Evolutionary conservation across 148 eudicot genomes (phyloP).

Genomic region (Vaccinium vitisidaea): DNA sequence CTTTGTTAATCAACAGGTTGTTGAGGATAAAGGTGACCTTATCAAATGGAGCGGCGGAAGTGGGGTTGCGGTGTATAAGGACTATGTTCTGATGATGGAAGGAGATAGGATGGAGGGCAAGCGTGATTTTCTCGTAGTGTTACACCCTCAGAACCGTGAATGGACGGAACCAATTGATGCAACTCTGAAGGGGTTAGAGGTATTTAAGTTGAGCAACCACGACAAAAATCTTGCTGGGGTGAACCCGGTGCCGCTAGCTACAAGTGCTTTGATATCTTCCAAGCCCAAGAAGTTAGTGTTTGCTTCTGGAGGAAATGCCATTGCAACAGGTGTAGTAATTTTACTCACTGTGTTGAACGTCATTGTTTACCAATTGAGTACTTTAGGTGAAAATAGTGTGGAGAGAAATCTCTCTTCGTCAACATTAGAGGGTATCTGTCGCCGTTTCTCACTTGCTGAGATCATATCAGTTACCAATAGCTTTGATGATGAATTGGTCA

Average conservation of each 20-base stretch:
- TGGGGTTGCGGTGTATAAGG: conserved; percentile 17
- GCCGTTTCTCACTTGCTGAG: conserved; percentile 20
- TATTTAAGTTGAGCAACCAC: conserved; percentile 31
- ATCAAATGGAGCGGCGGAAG: conserved; percentile 5
- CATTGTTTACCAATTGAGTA: conserved; percentile 22
- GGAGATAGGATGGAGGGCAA: conserved; percentile 20
- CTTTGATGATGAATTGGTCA: conserved; percentile 7
- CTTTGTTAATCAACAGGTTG: conserved; percentile 22
- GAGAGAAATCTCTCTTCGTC: conserved; percentile 6
- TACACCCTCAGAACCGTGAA: conserved; percentile 9
- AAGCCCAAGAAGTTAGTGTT: neutral
- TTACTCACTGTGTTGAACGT: conserved; percentile 13
- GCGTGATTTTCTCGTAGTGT: conserved; percentile 17
- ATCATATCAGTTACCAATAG: conserved; percentile 13
- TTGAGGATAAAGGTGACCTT: conserved; percentile 23
- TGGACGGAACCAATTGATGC: conserved; percentile 14
- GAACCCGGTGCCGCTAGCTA: neutral
- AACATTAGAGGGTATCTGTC: neutral
- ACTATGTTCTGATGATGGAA: conserved; percentile 27
- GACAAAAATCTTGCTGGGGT: conserved; percentile 31
- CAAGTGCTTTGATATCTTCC: no score
- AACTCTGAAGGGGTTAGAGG: conserved; percentile 35
- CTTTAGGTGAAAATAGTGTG: neutral
- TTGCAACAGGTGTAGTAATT: neutral
- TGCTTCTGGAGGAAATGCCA: conserved; percentile 6